Evolutionary conservation across 129 eudicot species (phyloP), one percentile per base, ranked within the genome.

Genomic region (Chrysanthemum lavandulifolium): DNA sequence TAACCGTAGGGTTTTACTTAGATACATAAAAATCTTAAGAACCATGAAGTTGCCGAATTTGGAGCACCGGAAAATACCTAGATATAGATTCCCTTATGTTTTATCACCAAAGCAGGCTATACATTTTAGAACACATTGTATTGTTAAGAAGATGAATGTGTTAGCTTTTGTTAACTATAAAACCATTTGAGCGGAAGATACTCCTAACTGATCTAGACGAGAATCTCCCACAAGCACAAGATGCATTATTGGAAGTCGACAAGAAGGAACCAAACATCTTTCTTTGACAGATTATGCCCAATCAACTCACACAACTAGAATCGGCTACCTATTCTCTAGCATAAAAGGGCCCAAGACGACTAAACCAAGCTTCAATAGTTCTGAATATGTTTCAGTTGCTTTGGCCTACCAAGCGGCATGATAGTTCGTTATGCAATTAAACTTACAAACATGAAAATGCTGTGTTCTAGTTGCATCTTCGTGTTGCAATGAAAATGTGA

Each of bases 401-500:
- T 11, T 55, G 62, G 36, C 62, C 62, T 73, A 62, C 40, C 52
- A n/a, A 61, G 2, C 25, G 15, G n/a, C 16, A 25, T 72, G 13
- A 4, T 13, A 21, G 77, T 60, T 25, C 69, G 11, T 61, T 49
- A 47, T 11, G 16, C 60, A 25, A 73, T 29, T 14, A 48, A 73
- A 27, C 51, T 59, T 27, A 10, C 50, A 61, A 31, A 31, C 36
- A 4, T 31, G 36, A 31, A 31, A 31, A 31, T 4, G 36, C 36
- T 31, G 4, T 6, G 36, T 51, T 73, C 43, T 51, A 49, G 61
- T 45, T 60, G 49, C 47, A 72, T 72, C 48, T 23, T 43, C 15
- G 5, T 43, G 19, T 50, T 73, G 69, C 68, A 12, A 50, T 73
- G 70, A 62, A 52, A 51, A 74, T 63, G 61, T 52, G 63, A 74